Percentiles rank a stretch among this genome's conserved stretches.
phyloP scores from a whole-genome alignment of 768 basidiomycete genomes.

The Butyriboletus loyo region DNA sequence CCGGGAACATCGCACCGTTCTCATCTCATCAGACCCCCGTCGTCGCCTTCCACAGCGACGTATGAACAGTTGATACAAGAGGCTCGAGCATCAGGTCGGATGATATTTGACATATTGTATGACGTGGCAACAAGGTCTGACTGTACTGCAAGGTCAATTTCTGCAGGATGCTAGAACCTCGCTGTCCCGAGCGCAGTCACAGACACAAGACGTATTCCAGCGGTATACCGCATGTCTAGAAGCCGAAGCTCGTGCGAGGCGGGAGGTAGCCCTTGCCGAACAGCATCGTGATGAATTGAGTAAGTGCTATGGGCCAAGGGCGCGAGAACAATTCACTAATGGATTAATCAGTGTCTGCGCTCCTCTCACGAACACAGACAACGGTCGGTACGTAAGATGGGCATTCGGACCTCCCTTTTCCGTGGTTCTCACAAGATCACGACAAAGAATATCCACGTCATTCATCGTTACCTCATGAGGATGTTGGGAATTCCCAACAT shows the following conservation, averaged over 20 bases:
- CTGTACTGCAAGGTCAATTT: constrained; percentile 47
- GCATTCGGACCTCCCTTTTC: constrained; percentile 5
- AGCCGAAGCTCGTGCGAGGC: constrained; percentile 61
- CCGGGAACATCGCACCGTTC: constrained; percentile 29
- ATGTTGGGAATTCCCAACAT: constrained; percentile 29
- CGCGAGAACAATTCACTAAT: constrained; percentile 19
- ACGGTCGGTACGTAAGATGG: constrained; percentile 31
- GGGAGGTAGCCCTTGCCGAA: constrained; percentile 60
- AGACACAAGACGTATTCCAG: constrained; percentile 69
- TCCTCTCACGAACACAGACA: constrained; percentile 36
- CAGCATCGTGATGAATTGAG: constrained; percentile 64
- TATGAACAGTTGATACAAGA: constrained; percentile 56
- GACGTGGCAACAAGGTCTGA: constrained; percentile 3
- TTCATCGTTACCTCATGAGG: constrained; percentile 30
- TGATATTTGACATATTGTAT: constrained; percentile 7
- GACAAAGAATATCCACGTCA: constrained; percentile 34
- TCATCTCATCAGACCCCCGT: constrained; percentile 43
- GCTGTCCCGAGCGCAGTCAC: constrained; percentile 63
- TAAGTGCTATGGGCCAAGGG: constrained; percentile 23
- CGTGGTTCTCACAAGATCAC: constrained; percentile 18
- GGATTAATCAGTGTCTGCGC: constrained; percentile 27
- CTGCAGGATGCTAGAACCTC: constrained; percentile 59
- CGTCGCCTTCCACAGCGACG: constrained; percentile 49
- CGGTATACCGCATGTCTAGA: constrained; percentile 69
- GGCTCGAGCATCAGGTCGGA: constrained; percentile 58